Conservation (phyloP, 2,329 filamentous ascomycete species). For the Metarhizium humberi region DNA sequence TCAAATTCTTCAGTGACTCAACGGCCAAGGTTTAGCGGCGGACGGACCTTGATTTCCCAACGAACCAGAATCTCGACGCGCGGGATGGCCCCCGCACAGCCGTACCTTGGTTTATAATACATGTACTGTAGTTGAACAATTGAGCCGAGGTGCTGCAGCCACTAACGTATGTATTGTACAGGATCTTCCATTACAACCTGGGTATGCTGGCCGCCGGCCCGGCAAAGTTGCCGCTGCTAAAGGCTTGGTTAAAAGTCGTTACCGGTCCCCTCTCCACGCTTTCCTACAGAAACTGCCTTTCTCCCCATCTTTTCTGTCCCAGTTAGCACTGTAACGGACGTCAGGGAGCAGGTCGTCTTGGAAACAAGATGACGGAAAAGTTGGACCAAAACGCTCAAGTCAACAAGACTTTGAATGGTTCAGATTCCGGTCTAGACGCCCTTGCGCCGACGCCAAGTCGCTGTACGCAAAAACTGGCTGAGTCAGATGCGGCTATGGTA, state of each 20-base stretch:
- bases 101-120: no score
- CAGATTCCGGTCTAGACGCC: constrained; percentile 1
- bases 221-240: not conserved
- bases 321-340: not conserved
- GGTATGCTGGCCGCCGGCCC: not conserved
- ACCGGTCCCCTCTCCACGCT: not conserved
- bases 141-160: no score
- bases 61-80: no score
- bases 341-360: not conserved
- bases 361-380: not conserved
- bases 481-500: constrained; percentile 5
- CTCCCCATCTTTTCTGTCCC: not conserved
- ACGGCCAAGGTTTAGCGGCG: not conserved
- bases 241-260: not conserved
- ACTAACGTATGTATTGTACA: no score
- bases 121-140: no score
- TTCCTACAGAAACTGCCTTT: not conserved
- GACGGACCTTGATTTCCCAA: not conserved
- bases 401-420: not conserved
- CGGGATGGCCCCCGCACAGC: no score
- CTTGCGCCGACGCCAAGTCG: constrained; percentile 3
- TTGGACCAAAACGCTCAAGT: not conserved
- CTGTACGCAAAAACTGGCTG: constrained; percentile 3
- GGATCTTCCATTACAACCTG: not conserved
- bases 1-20: not conserved